These are phyloP conservation scores for Colletotrichum zoysiae DNA, from an alignment of 2,329 filamentous ascomycete genomes.

Conservation along the genomic window DNA sequence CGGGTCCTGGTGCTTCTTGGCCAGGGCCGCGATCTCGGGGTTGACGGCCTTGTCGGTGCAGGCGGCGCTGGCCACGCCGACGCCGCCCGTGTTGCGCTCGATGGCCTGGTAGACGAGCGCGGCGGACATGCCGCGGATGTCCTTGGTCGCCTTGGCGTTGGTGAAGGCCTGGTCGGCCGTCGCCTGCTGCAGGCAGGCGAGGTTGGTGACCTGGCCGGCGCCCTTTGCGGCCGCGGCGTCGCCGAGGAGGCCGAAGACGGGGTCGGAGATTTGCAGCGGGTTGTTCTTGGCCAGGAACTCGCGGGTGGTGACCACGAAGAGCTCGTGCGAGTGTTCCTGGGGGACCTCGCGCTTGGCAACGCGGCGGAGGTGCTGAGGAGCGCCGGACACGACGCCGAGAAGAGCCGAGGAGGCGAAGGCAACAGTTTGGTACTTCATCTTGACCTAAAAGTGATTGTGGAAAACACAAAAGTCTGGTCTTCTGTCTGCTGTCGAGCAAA, in stretches of 20 bases:
- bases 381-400: slow-evolving; percentile 27
- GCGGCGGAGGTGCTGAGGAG: slow-evolving; percentile 43
- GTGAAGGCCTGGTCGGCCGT: slow-evolving; percentile 71
- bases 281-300: slow-evolving; percentile 59
- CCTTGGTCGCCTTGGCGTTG: slow-evolving; percentile 66
- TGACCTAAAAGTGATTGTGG: slow-evolving; percentile 20
- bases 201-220: slow-evolving; percentile 52
- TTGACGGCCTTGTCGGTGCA: slow-evolving; percentile 58
- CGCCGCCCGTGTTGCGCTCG: slow-evolving; percentile 62
- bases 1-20: slow-evolving; percentile 59
- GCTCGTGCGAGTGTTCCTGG: slow-evolving; percentile 65
- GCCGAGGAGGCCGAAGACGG: slow-evolving; percentile 65
- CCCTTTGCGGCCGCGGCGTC: slow-evolving; percentile 60
- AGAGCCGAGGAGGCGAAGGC: slow-evolving; percentile 36
- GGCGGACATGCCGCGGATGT: slow-evolving; percentile 66
- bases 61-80: slow-evolving; percentile 54
- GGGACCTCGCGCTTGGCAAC: slow-evolving; percentile 57
- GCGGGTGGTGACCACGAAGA: slow-evolving; percentile 57
- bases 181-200: slow-evolving; percentile 61
- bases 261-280: slow-evolving; percentile 60
- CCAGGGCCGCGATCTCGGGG: slow-evolving; percentile 59
- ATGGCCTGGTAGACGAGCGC: slow-evolving; percentile 67
- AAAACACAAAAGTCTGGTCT: slow-evolving; percentile 36
- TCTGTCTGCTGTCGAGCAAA: slow-evolving; percentile 32
- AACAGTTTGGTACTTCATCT: slow-evolving; percentile 43